These are phyloP conservation scores for Yamadazyma insecticola DNA, from an alignment of 805 yeast species.

Conservation along the genomic window DNA sequence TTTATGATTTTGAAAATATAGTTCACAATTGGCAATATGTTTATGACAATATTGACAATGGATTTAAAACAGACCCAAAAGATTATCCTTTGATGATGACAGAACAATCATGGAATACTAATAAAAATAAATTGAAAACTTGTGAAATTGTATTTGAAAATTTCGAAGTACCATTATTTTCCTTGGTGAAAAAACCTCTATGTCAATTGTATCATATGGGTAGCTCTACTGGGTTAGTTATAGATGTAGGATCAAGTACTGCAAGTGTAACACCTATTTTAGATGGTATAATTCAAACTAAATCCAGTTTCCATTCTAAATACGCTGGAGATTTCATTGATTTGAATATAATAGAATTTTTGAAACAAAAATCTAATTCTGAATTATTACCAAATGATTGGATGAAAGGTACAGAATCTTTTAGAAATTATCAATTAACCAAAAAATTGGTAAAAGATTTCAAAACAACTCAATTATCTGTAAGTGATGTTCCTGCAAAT, in stretches of 20 bases:
- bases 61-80: slow-evolving; percentile 39
- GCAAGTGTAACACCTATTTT: slow-evolving; percentile 71
- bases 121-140: slow-evolving; percentile 50
- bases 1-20: slow-evolving; percentile 71
- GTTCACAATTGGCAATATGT: slow-evolving; percentile 65
- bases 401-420: slow-evolving; percentile 21
- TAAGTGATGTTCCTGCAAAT: slow-evolving; percentile 15
- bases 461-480: slow-evolving; percentile 27
- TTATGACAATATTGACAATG: slow-evolving; percentile 43
- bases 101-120: slow-evolving; percentile 68
- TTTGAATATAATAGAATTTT: slow-evolving; percentile 51
- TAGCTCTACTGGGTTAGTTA: slow-evolving; percentile 69
- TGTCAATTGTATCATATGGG: slow-evolving; percentile 78
- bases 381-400: slow-evolving; percentile 7
- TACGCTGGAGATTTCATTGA: slow-evolving; percentile 85
- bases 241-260: slow-evolving; percentile 73
- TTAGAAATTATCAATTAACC: slow-evolving; percentile 32
- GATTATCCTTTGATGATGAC: slow-evolving; percentile 66
- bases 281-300: slow-evolving; percentile 67
- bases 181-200: slow-evolving; percentile 70
- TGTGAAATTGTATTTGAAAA: slow-evolving; percentile 73
- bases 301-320: slow-evolving; percentile 61
- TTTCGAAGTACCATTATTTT: slow-evolving; percentile 70
- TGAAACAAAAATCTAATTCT: slow-evolving; percentile 22
- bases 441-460: slow-evolving; percentile 32